phyloP scores from a whole-genome alignment of 2,329 filamentous ascomycete species.

The Diaporthe longicolla region DNA sequence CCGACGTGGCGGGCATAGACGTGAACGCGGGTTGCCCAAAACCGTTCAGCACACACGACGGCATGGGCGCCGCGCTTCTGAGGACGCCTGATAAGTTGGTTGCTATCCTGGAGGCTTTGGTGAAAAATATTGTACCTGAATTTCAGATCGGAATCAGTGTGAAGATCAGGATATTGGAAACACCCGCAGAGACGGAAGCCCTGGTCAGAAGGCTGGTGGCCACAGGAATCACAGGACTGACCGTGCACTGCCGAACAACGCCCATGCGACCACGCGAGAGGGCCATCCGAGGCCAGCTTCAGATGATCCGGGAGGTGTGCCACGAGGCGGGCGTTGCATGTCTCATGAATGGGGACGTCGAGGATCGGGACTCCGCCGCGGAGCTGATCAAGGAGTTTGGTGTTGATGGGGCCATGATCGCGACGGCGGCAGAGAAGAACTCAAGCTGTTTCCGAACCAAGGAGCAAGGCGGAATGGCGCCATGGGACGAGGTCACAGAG shows the following conservation, averaged over 20 bases:
- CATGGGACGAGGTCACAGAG: conserved; percentile 83
- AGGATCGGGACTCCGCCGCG: conserved; percentile 78
- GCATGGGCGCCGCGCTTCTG: conserved; percentile 95
- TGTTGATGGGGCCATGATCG: conserved; percentile 98
- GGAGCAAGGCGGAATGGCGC: conserved; percentile 77
- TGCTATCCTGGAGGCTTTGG: conserved; percentile 83
- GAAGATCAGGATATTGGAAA: conserved; percentile 92
- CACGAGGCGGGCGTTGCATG: conserved; percentile 89
- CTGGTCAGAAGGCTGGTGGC: conserved; percentile 84
- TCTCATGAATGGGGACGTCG: conserved; percentile 95
- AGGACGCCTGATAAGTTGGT: conserved; percentile 87
- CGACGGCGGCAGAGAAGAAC: conserved; percentile 91
- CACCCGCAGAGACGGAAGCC: conserved; percentile 78
- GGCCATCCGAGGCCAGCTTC: conserved; percentile 87
- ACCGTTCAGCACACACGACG: conserved; percentile 91
- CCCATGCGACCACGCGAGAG: conserved; percentile 93
- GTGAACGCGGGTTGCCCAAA: conserved; percentile 99
- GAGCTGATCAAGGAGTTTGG: conserved; percentile 81
- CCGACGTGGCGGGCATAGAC: conserved; percentile 93
- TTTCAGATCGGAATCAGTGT: conserved; percentile 95
- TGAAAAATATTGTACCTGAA: conserved; percentile 77
- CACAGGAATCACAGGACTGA: conserved; percentile 93
- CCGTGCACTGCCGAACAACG: conserved; percentile 95
- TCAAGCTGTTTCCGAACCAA: conserved; percentile 84
- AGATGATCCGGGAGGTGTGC: conserved; percentile 87